Percentiles rank a stretch among this genome's conserved stretches.
Evolutionary conservation across 441 rosid species (phyloP).

Genomic region (Cnidoscolus chayamansa): DNA sequence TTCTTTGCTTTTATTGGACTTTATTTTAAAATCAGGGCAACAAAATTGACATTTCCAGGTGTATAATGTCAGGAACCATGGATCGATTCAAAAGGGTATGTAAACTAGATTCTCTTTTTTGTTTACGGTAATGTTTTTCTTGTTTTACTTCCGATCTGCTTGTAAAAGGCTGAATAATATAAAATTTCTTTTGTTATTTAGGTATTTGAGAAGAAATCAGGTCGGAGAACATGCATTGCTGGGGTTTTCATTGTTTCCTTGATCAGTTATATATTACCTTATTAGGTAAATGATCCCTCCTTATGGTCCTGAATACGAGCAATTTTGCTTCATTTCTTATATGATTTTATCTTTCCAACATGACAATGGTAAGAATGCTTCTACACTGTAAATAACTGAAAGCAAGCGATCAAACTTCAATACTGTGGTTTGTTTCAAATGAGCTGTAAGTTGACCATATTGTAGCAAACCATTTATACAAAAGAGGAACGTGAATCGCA

Average conservation of each 20-base stretch:
- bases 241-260: constrained; percentile 54
- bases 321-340: neutral
- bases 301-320: neutral
- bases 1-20: constrained; percentile 18
- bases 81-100: constrained; percentile 77
- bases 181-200: constrained; percentile 24
- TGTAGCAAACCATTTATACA: neutral
- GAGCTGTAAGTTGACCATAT: neutral
- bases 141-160: constrained; percentile 14
- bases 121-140: constrained; percentile 1
- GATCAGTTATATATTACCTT: constrained; percentile 50
- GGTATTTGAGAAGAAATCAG: constrained; percentile 92
- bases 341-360: neutral
- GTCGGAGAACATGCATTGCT: constrained; percentile 57
- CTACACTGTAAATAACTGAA: neutral
- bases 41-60: constrained; percentile 81
- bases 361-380: neutral
- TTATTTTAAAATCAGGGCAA: constrained; percentile 53
- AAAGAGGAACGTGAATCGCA: neutral
- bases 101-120: constrained; percentile 8
- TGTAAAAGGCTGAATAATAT: constrained; percentile 14
- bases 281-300: constrained; percentile 43
- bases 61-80: constrained; percentile 80
- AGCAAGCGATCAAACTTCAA: neutral
- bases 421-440: neutral